phyloP scores from a whole-genome alignment of 495 filamentous ascomycete genomes.

The Neurospora sp. region DNA sequence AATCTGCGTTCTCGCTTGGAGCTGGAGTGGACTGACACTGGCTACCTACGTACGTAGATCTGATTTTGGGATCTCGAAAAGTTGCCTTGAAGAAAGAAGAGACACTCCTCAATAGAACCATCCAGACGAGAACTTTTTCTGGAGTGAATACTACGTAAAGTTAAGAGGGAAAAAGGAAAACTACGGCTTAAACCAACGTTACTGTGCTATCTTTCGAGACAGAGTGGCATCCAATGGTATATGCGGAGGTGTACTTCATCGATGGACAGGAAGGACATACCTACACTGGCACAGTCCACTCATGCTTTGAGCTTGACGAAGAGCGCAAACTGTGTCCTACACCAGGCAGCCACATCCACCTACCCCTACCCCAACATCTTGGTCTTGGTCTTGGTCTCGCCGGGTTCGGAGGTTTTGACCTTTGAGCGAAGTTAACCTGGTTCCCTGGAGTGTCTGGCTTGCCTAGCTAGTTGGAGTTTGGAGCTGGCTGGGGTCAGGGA shows the following conservation, averaged over 20 bases:
- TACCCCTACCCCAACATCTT: not conserved
- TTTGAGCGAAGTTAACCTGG: not conserved
- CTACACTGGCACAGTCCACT: not conserved
- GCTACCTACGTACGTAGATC: not conserved
- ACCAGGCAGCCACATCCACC: not conserved
- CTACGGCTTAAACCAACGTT: not conserved
- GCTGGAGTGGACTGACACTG: not conserved
- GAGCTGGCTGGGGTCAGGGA: not conserved
- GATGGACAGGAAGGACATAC: too few species aligned
- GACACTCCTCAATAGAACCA: not conserved
- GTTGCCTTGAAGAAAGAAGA: not conserved
- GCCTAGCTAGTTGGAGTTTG: not conserved
- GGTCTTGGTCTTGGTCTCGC: not conserved
- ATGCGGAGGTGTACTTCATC: too few species aligned
- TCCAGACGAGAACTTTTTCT: too few species aligned
- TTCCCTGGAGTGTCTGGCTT: not conserved
- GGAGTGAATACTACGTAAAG: too few species aligned
- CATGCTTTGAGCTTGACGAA: not conserved
- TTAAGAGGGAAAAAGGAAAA: not conserved
- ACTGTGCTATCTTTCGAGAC: not conserved
- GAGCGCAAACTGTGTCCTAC: not conserved
- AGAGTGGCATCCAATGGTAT: not conserved
- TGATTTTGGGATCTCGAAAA: not conserved
- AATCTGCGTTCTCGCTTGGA: not conserved
- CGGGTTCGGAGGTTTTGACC: not conserved